A percentile compares a stretch with the other conserved stretches of the same genome.
Conservation (phyloP, 768 basidiomycete genomes). For the Podaxis sp. region DNA sequence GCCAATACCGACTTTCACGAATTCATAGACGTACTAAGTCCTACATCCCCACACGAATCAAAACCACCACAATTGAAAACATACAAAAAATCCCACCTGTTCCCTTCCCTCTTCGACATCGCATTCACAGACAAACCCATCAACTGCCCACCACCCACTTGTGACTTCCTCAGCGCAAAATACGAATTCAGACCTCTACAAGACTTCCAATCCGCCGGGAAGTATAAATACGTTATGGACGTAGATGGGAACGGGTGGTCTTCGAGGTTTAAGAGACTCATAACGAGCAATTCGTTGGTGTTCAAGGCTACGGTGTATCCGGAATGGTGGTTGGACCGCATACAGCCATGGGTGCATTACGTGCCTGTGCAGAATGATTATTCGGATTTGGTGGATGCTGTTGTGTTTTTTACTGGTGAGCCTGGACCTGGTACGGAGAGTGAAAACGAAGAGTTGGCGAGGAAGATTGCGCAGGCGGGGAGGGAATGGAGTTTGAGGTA, state of each 20-base stretch:
- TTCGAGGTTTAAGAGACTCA: slow-evolving; percentile 55
- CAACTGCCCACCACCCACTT: slow-evolving; percentile 38
- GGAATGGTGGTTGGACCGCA: slow-evolving; percentile 60
- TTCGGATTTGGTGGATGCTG: slow-evolving; percentile 65
- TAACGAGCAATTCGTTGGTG: slow-evolving; percentile 56
- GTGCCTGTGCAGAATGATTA: slow-evolving; percentile 66
- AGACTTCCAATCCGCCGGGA: slow-evolving; percentile 41
- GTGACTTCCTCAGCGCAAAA: slow-evolving; percentile 37
- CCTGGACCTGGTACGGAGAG: slow-evolving; percentile 27
- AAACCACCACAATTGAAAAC: neutral
- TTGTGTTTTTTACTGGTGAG: slow-evolving; percentile 64
- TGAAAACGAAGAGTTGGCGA: slow-evolving; percentile 58
- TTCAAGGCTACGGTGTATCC: slow-evolving; percentile 67
- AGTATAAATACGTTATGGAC: slow-evolving; percentile 61
- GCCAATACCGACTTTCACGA: slow-evolving; percentile 20
- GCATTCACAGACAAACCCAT: slow-evolving; percentile 47
- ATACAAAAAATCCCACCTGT: neutral
- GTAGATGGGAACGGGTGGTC: slow-evolving; percentile 66
- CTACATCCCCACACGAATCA: neutral
- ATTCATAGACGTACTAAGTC: neutral
- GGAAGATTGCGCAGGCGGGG: slow-evolving; percentile 53
- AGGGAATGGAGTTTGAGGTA: slow-evolving; percentile 52
- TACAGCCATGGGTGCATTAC: slow-evolving; percentile 71
- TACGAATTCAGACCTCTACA: slow-evolving; percentile 53
- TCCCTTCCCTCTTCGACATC: slow-evolving; percentile 54